Conservation (phyloP, 2,329 filamentous ascomycete species). For the Arthrobotrys pseudoclavata region DNA sequence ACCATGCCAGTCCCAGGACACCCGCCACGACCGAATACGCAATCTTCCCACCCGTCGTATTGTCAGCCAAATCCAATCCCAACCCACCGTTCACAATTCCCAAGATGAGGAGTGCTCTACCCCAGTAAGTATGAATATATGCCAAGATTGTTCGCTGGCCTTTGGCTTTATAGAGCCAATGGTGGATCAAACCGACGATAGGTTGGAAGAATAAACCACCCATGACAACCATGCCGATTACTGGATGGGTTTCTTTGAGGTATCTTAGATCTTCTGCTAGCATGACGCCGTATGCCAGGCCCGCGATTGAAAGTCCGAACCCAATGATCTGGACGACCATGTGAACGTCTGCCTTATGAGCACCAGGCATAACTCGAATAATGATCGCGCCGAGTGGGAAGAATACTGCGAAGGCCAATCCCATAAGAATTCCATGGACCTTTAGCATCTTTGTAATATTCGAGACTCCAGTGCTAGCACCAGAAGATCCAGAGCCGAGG, state of each 20-base stretch:
- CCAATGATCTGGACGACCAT: slow-evolving; percentile 71
- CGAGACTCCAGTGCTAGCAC: not conserved
- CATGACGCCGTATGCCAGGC: slow-evolving; percentile 72
- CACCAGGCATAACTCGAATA: slow-evolving; percentile 73
- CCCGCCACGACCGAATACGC: slow-evolving; percentile 73
- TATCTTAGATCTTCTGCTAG: slow-evolving; percentile 63
- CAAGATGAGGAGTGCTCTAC: slow-evolving; percentile 73
- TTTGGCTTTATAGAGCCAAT: slow-evolving; percentile 70
- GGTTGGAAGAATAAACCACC: slow-evolving; percentile 73
- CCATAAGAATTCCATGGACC: slow-evolving; percentile 70
- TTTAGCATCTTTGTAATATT: slow-evolving; percentile 29
- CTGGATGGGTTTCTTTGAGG: slow-evolving; percentile 71
- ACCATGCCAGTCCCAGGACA: slow-evolving; percentile 66
- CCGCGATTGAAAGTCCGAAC: slow-evolving; percentile 74
- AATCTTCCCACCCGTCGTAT: slow-evolving; percentile 68
- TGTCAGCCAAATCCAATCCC: slow-evolving; percentile 71
- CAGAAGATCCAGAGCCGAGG: slow-evolving; percentile 27
- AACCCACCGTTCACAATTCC: slow-evolving; percentile 76
- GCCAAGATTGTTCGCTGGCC: slow-evolving; percentile 70
- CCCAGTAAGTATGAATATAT: slow-evolving; percentile 75
- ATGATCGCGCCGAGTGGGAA: slow-evolving; percentile 74
- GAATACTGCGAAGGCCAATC: slow-evolving; percentile 72
- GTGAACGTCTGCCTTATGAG: slow-evolving; percentile 67
- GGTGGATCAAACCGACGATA: slow-evolving; percentile 73
- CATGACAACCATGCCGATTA: slow-evolving; percentile 72